A percentile compares a stretch with the other conserved stretches of the same genome.
Conservation (phyloP, 2,329 filamentous ascomycete genomes). For the Neonectria punicea region DNA sequence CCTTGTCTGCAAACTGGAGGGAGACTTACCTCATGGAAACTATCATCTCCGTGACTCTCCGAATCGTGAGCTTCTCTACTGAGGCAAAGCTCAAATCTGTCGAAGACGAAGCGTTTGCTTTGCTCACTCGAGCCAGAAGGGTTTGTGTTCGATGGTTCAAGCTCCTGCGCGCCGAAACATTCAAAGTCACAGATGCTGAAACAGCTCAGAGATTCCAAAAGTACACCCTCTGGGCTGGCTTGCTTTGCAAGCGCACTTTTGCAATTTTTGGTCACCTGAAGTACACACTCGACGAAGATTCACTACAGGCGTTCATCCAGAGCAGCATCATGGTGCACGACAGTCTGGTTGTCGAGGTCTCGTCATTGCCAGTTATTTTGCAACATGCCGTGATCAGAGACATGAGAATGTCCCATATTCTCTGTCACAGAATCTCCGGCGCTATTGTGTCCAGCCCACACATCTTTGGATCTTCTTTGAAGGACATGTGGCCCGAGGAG, state of each 20-base stretch:
- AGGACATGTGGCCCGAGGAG: conserved; percentile 37
- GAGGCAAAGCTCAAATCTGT: conserved; percentile 10
- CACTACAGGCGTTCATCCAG: conserved; percentile 35
- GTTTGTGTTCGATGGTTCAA: conserved; percentile 62
- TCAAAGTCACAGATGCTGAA: conserved; percentile 50
- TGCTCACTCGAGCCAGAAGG: conserved; percentile 28
- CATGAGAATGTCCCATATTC: conserved; percentile 34
- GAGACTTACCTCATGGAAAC: conserved; percentile 68
- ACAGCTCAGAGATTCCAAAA: conserved; percentile 47
- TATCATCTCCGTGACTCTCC: conserved; percentile 62
- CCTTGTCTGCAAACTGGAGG: conserved; percentile 67
- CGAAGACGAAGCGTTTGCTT: neutral
- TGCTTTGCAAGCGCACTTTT: conserved; percentile 62
- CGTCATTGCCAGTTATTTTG: conserved; percentile 27
- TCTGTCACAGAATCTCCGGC: conserved; percentile 20
- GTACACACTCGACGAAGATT: conserved; percentile 12
- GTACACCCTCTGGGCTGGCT: conserved; percentile 64
- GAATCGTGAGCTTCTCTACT: conserved; percentile 43
- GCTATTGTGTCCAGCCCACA: conserved; percentile 26
- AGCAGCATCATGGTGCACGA: conserved; percentile 39
- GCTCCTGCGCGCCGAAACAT: conserved; percentile 57
- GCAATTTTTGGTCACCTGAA: conserved; percentile 17
- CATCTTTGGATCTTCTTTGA: conserved; percentile 30
- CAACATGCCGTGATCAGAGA: conserved; percentile 36
- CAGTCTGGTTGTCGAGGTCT: conserved; percentile 38